Evolutionary conservation across 176 grass and related monocot species (phyloP).

Genomic region (Miscanthus lutarioriparius): DNA sequence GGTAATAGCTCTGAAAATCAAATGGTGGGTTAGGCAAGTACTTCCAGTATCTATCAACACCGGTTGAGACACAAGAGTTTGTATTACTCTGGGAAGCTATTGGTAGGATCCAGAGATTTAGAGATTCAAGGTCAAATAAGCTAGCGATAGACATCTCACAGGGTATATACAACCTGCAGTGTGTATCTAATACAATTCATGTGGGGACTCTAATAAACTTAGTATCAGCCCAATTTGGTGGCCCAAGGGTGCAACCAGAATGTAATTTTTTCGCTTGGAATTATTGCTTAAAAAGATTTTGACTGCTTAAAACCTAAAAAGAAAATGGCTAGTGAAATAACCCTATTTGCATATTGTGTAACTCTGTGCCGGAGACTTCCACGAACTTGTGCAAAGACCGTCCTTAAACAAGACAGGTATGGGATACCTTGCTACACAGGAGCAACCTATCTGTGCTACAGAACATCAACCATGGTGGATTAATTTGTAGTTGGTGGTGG

Average conservation of each 20-base stretch:
- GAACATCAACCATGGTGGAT: background rate
- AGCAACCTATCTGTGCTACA: background rate
- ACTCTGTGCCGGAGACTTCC: background rate
- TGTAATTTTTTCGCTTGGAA: background rate
- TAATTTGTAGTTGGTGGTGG: background rate
- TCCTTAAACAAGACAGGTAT: background rate
- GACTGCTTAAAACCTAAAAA: background rate
- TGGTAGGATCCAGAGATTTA: background rate
- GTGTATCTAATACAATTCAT: background rate
- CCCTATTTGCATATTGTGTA: background rate
- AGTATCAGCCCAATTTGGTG: background rate
- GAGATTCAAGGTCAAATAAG: background rate
- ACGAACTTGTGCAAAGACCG: background rate
- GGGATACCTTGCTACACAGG: background rate
- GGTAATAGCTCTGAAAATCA: background rate
- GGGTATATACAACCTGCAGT: background rate
- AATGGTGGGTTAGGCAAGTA: background rate
- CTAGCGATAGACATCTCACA: background rate
- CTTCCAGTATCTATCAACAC: background rate
- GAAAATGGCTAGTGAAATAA: background rate
- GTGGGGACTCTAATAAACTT: background rate
- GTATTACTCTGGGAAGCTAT: background rate
- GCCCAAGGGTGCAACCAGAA: background rate
- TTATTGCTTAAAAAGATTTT: background rate
- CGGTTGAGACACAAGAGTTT: background rate